A percentile compares a stretch with the other conserved stretches of the same genome.
Evolutionary conservation across 1,139 yeast species (phyloP).

Genomic region (Scheffersomyces cryptocercus): DNA sequence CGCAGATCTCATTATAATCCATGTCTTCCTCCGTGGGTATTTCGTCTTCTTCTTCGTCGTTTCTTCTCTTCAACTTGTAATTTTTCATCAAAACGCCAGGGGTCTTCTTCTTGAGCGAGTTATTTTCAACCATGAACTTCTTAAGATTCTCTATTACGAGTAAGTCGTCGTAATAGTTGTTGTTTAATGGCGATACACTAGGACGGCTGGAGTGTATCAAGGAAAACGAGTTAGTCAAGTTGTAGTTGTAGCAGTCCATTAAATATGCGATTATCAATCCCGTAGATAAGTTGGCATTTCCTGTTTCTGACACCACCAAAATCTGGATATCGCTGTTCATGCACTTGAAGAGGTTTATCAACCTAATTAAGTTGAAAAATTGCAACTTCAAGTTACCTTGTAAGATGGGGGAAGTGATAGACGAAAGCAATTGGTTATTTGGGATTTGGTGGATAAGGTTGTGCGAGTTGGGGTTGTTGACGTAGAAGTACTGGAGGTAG

Average conservation of each 20-base stretch:
- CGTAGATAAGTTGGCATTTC: conserved; percentile 30
- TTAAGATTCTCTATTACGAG: conserved; percentile 41
- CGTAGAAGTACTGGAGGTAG: conserved; percentile 39
- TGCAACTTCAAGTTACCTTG: conserved; percentile 41
- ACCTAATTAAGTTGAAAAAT: conserved; percentile 39
- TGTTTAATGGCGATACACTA: conserved; percentile 25
- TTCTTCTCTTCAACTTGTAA: conserved; percentile 32
- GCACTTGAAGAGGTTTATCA: conserved; percentile 36
- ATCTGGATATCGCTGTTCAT: conserved; percentile 37
- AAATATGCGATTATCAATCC: conserved; percentile 39
- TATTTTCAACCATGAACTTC: conserved; percentile 40
- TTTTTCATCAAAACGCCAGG: conserved; percentile 34
- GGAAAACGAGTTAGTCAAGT: conserved; percentile 31
- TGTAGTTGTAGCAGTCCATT: conserved; percentile 45
- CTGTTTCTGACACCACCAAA: conserved; percentile 38
- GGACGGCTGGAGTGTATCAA: conserved; percentile 16
- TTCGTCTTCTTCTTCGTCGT: conserved; percentile 16
- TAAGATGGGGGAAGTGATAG: conserved; percentile 38
- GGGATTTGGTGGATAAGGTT: conserved; percentile 35
- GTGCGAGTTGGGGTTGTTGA: conserved; percentile 30
- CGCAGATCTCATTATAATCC: conserved; percentile 6
- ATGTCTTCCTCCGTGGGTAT: conserved; percentile 7
- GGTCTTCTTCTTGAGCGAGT: conserved; percentile 27
- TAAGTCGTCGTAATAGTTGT: conserved; percentile 43
- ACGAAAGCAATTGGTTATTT: conserved; percentile 20